A percentile compares a stretch with the other conserved stretches of the same genome.
Evolutionary conservation across 768 basidiomycete species (phyloP).

Genomic region (Leucogyrophana mollusca): DNA sequence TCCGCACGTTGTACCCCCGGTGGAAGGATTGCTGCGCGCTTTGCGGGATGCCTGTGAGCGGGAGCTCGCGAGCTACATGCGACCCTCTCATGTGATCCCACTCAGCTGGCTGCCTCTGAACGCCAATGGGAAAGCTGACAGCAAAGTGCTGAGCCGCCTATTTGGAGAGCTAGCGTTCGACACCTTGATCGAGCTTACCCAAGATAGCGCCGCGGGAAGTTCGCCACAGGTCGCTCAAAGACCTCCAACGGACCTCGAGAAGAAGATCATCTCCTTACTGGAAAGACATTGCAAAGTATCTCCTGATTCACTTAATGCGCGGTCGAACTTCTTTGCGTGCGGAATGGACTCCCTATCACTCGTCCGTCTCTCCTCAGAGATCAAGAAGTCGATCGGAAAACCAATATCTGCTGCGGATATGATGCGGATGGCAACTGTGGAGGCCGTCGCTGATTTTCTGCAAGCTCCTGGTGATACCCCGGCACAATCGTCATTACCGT

Average conservation of each 20-base stretch:
- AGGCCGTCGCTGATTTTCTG: slow-evolving; percentile 17
- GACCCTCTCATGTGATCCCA: slow-evolving; percentile 48
- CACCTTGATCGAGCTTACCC: slow-evolving; percentile 14
- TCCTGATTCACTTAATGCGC: slow-evolving; percentile 6
- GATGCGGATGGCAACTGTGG: slow-evolving; percentile 25
- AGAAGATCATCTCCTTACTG: slow-evolving; percentile 35
- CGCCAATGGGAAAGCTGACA: slow-evolving; percentile 34
- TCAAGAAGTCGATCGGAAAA: slow-evolving; percentile 16
- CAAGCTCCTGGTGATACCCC: neutral
- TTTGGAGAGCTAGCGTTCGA: slow-evolving; percentile 22
- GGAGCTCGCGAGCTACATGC: slow-evolving; percentile 50
- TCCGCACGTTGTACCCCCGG: slow-evolving; percentile 25
- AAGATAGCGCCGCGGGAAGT: slow-evolving; percentile 1
- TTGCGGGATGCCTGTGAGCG: slow-evolving; percentile 33
- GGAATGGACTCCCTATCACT: slow-evolving; percentile 33
- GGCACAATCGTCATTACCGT: neutral
- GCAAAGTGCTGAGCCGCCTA: slow-evolving; percentile 23
- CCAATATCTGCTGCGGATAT: slow-evolving; percentile 25
- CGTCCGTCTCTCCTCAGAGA: slow-evolving; percentile 18
- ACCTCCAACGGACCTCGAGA: slow-evolving; percentile 27
- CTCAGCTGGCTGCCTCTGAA: slow-evolving; percentile 48
- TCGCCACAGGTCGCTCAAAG: neutral
- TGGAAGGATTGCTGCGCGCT: slow-evolving; percentile 27
- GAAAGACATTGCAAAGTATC: slow-evolving; percentile 17
- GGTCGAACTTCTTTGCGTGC: slow-evolving; percentile 21